Base-by-base conservation (phyloP, 2,329 filamentous ascomycete genomes). In the Stromatinia cepivora region DNA sequence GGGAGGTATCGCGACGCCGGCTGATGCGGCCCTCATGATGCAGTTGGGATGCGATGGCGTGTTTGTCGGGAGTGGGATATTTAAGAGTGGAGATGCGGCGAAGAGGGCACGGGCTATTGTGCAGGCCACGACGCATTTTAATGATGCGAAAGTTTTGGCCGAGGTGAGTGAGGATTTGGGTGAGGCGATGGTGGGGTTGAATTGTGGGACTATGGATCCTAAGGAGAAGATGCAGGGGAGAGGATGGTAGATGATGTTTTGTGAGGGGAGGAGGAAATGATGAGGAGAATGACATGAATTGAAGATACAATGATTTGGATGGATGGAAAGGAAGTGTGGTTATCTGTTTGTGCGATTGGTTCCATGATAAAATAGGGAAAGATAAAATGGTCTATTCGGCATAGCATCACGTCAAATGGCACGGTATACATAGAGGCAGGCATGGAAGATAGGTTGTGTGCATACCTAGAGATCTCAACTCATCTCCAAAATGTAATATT, bases 151-250 rank as follows among this genome's bases (percentile, higher is more conserved):
- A 84, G 87, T 97, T 34, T 82, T 99, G 68, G 94, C 94, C 7
- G 90, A 96, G 82, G 91, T 94, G 70, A 94, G 91, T 82, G 88
- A 90, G 78, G 93, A 94, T 69, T 83, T 98, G 39, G 95, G 95
- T n/a, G 94, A 97, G 86, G 93, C 95, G 50, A 99, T 98, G 93
- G 94, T 97, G 15, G 95, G 95, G 36, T 93, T 98, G 78, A 97
- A 94, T 82, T 92, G 92, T 73, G 87, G 87, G 72, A 87, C 85
- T 75, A 90, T 98, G 90, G 84, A 85, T 72, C 87, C 92, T 67
- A 85, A 86, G 70, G 90, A 97, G 81, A 97, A 92, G 86, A 83
- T 97, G 81, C 91, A 94, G 42, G 89, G 88, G 71, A 85, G 94
- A 70, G 94, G 94, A 13, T 97, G 93, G 92, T 97, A 87, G 79